Evolutionary conservation across 225 moss, liverwort and hornwort genomes (phyloP).

Genomic region (Marchantia paleacea): DNA sequence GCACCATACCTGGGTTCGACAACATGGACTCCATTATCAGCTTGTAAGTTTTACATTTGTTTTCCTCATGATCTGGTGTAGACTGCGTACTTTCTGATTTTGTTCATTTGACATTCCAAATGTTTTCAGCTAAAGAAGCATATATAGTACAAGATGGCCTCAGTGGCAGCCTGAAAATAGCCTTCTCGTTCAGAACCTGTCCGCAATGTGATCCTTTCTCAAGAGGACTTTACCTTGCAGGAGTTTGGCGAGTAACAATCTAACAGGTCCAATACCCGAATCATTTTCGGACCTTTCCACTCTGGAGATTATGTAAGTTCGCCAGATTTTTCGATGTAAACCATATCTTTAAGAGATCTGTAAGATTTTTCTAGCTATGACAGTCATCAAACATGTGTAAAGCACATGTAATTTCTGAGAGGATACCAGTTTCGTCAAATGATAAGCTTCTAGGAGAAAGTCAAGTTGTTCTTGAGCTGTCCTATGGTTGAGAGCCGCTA

Average conservation of each 20-base stretch:
- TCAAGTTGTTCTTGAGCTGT: no score
- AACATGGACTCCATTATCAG: constrained; percentile 25
- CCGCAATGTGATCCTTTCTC: no score
- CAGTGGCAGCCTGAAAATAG: no score
- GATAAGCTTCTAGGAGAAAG: no score
- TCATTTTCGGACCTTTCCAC: constrained; percentile 6
- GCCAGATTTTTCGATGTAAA: background rate
- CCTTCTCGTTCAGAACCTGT: no score
- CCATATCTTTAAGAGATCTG: background rate
- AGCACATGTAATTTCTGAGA: no score
- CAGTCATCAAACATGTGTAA: no score
- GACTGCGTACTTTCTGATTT: background rate
- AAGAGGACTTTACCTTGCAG: background rate
- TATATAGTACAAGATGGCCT: no score
- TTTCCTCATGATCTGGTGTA: background rate
- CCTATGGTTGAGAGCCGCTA: no score
- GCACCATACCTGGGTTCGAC: constrained; percentile 21
- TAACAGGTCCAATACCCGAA: constrained; percentile 21
- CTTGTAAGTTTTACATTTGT: constrained; percentile 20
- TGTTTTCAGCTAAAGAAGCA: no score
- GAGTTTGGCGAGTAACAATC: constrained; percentile 14
- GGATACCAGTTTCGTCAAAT: no score
- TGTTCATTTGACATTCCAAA: background rate
- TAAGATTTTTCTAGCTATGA: no score
- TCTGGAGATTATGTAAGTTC: constrained; percentile 29